A percentile compares a stretch with the other conserved stretches of the same genome.
Conservation (phyloP, 1,284 basidiomycete species). For the Leccinum fallax region DNA sequence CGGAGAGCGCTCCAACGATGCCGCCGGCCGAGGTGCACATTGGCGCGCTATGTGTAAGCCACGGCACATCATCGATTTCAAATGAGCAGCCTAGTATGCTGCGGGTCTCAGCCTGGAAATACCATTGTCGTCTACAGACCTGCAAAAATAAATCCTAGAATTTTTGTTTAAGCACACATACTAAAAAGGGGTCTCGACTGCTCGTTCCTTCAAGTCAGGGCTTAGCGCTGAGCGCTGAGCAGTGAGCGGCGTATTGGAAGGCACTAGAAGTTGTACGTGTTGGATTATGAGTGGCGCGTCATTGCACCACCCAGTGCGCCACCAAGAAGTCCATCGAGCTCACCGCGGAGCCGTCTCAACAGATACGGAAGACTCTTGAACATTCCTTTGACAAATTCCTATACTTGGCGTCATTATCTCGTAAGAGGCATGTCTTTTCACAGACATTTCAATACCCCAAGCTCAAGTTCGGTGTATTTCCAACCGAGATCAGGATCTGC, state of each 20-base stretch:
- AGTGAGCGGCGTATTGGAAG: not conserved
- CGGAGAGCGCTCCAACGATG: not conserved
- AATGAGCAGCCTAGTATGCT: not conserved
- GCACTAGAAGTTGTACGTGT: not conserved
- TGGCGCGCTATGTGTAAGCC: not conserved
- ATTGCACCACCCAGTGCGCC: not conserved
- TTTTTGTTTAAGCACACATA: too few species aligned
- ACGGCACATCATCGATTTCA: not conserved
- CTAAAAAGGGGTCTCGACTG: too few species aligned
- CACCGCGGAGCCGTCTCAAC: not conserved
- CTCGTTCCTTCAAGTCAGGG: too few species aligned
- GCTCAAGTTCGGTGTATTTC: not conserved
- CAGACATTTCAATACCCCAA: not conserved
- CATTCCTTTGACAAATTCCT: too few species aligned
- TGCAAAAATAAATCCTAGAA: not conserved
- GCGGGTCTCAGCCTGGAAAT: not conserved
- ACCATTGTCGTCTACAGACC: not conserved
- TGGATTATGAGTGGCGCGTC: too few species aligned
- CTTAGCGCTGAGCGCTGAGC: too few species aligned
- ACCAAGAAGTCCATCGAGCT: not conserved
- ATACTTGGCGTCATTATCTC: not conserved
- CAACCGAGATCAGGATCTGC: slow-evolving; percentile 1
- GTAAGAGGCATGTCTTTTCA: not conserved
- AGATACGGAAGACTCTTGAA: not conserved
- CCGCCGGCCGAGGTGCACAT: not conserved